Evolutionary conservation across 108 stramenopile genomes (phyloP).

Genomic region (Cyclotella atomus): DNA sequence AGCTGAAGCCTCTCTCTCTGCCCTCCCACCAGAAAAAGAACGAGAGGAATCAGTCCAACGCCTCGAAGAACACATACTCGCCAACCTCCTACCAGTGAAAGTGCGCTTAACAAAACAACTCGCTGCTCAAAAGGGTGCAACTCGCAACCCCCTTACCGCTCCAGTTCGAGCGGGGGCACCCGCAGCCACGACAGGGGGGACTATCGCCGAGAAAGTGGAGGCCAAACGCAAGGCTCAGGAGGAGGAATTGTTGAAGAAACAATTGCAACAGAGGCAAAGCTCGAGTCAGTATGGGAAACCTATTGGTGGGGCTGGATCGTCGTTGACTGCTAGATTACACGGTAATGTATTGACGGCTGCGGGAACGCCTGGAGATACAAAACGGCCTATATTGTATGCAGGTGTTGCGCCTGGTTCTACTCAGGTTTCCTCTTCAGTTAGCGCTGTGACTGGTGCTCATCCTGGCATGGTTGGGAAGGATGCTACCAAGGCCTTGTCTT

Average conservation of each 20-base stretch:
- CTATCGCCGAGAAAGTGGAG: constrained; percentile 71
- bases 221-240: constrained; percentile 58
- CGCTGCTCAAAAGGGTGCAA: constrained; percentile 86
- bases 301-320: constrained; percentile 30
- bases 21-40: constrained; percentile 63
- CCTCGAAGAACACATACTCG: constrained; percentile 87
- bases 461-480: constrained; percentile 54
- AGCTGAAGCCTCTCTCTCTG: constrained; percentile 46
- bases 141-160: constrained; percentile 78
- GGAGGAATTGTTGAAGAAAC: constrained; percentile 48
- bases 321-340: constrained; percentile 41
- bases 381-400: constrained; percentile 67
- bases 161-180: constrained; percentile 46
- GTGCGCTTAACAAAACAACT: constrained; percentile 79
- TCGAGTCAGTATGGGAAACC: constrained; percentile 13
- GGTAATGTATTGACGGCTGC: background rate
- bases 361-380: background rate
- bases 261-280: constrained; percentile 21
- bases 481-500: constrained; percentile 27
- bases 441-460: constrained; percentile 72
- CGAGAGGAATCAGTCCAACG: constrained; percentile 79
- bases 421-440: constrained; percentile 68
- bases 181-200: constrained; percentile 27
- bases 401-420: constrained; percentile 82
- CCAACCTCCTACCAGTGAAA: constrained; percentile 86